Conservation (phyloP, 2,329 filamentous ascomycete species). For the Fusarium fujikuroi region DNA sequence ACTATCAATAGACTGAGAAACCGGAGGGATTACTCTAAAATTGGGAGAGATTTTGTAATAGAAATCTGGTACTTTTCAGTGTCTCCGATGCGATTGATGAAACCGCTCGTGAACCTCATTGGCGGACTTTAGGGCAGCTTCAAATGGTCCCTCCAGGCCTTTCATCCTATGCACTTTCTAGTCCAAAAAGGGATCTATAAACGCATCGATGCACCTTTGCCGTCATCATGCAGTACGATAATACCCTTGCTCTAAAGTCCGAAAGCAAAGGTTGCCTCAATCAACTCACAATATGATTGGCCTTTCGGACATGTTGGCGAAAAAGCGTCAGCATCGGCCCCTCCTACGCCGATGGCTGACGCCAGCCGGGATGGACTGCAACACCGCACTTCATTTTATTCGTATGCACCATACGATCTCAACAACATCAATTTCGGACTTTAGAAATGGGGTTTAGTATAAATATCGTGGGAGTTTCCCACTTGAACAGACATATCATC, state of each 20-base stretch:
- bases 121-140: neutral
- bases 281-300: neutral
- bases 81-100: neutral
- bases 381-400: neutral
- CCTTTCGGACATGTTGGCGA: neutral
- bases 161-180: neutral
- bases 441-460: constrained; percentile 2
- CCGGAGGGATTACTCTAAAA: neutral
- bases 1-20: too few species aligned
- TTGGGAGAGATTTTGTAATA: neutral
- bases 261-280: neutral
- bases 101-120: too few species aligned
- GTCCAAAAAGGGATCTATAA: neutral
- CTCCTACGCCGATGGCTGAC: constrained; percentile 32
- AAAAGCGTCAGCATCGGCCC: neutral
- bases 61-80: fast-evolving
- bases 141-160: too few species aligned
- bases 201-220: neutral
- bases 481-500: neutral
- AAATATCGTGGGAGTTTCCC: neutral
- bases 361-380: constrained; percentile 22
- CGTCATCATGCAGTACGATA: neutral
- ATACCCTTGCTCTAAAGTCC: neutral
- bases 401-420: neutral
- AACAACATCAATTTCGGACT: constrained; percentile 4